Evolutionary conservation across 768 basidiomycete genomes (phyloP), one percentile per base, ranked within the genome.

Genomic region (Phlebiopsis flavidoalba): DNA sequence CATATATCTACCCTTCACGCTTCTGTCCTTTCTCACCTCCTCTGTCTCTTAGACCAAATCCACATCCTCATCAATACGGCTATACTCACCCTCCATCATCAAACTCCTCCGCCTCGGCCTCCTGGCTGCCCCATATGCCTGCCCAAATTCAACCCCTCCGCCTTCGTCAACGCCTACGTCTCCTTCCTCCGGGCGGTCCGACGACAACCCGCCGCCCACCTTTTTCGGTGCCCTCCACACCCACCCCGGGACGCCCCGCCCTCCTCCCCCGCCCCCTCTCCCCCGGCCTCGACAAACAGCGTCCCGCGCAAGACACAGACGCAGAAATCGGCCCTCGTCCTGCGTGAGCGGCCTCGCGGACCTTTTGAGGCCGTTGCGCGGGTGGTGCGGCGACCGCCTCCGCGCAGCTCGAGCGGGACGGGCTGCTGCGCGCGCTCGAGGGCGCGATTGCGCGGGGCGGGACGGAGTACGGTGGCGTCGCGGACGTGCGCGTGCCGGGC

Each of bases 91-190:
- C 0, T 89, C 93, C 1, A 85, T 90, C 64, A 77, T 80, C 61
- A 89, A n/a, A 86, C 69, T 89, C 87, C 1, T 86, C 87, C 8
- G 88, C 87, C 6, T 79, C 93, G 7, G 90, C 95, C 14, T 89
- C 89, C 6, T 99, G 95, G 93, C 83, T 98, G n/a, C 8, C 97
- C 97, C 2, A 83, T 99, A 51, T 98, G 97, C 71, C 82, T 99
- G 3, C 96, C 97, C 0, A 95, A 94, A 72, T 98, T 92, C 78
- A 93, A 98, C 68, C 79, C 92, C 0, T 75, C 85, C 5, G 89
- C 89, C 1, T 98, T 98, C 72, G 86, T 96, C 26, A 93, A 99
- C 71, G 90, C 93, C 12, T 97, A 95, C 67, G 82, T 98, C 47
- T 82, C 84, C 3, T 93, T 89, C 70, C 71, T 88, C 26, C 79